Base-by-base conservation (phyloP, 805 yeast species). In the Saturnispora bothae region DNA sequence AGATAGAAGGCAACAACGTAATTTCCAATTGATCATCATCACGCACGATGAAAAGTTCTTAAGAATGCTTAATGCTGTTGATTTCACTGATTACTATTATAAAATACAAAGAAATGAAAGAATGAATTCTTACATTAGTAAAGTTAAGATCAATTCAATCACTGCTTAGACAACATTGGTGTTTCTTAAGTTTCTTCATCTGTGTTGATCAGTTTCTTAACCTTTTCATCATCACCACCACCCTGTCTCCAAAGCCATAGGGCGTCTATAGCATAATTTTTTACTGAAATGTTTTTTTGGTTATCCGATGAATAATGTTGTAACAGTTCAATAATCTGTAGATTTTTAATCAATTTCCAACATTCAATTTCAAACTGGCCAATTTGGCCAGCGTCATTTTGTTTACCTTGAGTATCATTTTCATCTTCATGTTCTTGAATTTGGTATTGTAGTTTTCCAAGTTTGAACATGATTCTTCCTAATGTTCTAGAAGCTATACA, bases 11-110 rank as follows among this genome's bases (percentile, higher is more conserved):
- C 66, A 65, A 26, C 98, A 92, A 57, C 73, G 69, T 51, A 92
- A 92, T 56, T 92, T 92, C 65, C 98, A 92, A 61, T 66, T 92
- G 39, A 86, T 92, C 50, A 94, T 92, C 5, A 92, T 92, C 48
- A 92, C 98, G 0, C 99, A 92, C 53, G 99, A 92, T 59, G 96
- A 89, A 57, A 80, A 81, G 50, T 92, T 92, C 52, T 65, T 92
- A 50, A 70, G 75, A 34, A 78, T 78, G 53, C 86, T 92, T 78
- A 77, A 81, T 56, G 96, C 96, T 0, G 71, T 78, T 16, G 72
- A 75, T 41, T 86, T 83, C 53, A 78, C 95, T 9, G 96, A 85
- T 54, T 86, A 82, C 53, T 92, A 83, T 58, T 92, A 79, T 59
- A 69, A 82, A 43, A 77, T 92, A 13, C 72, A 72, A 46, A 69